A percentile compares a stretch with the other conserved stretches of the same genome.
Conservation (phyloP, 1,284 basidiomycete genomes). For the Retiboletus flavoniger region DNA sequence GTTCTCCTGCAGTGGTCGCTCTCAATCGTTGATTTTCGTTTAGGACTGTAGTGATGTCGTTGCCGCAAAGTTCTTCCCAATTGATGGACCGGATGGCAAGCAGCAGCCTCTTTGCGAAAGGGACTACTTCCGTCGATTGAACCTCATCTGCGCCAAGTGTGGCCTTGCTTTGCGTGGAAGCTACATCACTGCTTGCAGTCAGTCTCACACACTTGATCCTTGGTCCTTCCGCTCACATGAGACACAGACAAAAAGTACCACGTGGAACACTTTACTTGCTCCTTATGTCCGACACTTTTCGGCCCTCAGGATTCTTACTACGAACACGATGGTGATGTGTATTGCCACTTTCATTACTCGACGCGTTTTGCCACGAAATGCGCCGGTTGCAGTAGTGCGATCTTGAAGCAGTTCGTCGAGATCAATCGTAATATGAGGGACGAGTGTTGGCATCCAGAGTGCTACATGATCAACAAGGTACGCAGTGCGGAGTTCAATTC, state of each 20-base stretch:
- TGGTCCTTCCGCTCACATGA: conserved; percentile 17
- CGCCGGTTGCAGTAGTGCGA: conserved; percentile 96
- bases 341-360: conserved; percentile 97
- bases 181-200: conserved; percentile 99
- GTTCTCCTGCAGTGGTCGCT: conserved; percentile 1
- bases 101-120: conserved; percentile 95
- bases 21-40: conserved; percentile 9
- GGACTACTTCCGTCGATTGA: conserved; percentile 95
- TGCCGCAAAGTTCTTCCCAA: conserved; percentile 98
- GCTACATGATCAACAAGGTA: conserved; percentile 99
- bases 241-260: conserved; percentile 93
- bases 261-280: conserved; percentile 99
- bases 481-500: conserved; percentile 17
- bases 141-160: conserved; percentile 96
- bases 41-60: conserved; percentile 97
- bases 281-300: conserved; percentile 92
- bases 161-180: conserved; percentile 91
- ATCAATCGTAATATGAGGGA: conserved; percentile 98
- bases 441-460: conserved; percentile 99
- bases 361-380: conserved; percentile 98
- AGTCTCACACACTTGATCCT: conserved; percentile 34
- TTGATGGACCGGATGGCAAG: conserved; percentile 82
- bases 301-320: conserved; percentile 99
- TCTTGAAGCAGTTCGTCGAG: conserved; percentile 99
- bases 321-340: conserved; percentile 95